Evolutionary conservation across 306 rosid species (phyloP).

Genomic region (Comarum palustre): DNA sequence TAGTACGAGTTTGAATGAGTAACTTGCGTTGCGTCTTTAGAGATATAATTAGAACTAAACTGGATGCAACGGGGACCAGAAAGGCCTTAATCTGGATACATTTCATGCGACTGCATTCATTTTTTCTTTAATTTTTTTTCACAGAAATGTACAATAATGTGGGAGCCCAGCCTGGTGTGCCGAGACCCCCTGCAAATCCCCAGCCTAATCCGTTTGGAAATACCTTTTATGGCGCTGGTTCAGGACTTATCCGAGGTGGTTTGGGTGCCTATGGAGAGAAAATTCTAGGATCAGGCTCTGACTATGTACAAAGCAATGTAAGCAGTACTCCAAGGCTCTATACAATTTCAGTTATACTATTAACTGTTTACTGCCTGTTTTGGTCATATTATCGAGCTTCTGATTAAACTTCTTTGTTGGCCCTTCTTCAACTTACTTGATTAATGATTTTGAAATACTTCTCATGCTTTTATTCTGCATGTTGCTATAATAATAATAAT

Average conservation of each 20-base stretch:
- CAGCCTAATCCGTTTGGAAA: slow-evolving; percentile 86
- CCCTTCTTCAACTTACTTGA: background rate
- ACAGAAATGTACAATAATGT: slow-evolving; percentile 64
- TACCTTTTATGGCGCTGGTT: slow-evolving; percentile 87
- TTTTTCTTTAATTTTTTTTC: background rate
- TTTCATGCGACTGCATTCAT: no score
- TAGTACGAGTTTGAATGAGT: background rate
- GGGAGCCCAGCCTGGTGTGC: slow-evolving; percentile 59
- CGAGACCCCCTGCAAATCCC: slow-evolving; percentile 42
- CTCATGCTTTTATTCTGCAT: background rate
- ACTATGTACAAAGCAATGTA: slow-evolving; percentile 99
- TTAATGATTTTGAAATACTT: background rate
- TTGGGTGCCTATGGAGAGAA: slow-evolving; percentile 95
- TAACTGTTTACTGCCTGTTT: background rate
- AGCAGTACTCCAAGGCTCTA: slow-evolving; percentile 23
- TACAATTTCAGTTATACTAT: background rate
- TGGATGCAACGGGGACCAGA: no score
- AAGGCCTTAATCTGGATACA: background rate
- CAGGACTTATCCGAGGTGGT: slow-evolving; percentile 93
- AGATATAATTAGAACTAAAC: no score
- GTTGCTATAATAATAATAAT: background rate
- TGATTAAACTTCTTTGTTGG: background rate
- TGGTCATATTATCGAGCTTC: background rate
- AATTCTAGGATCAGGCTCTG: slow-evolving; percentile 88
- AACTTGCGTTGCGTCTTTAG: no score